Evolutionary conservation across 2,329 filamentous ascomycete genomes (phyloP), one percentile per base, ranked within the genome.

Genomic region (Davidsoniella virescens): DNA sequence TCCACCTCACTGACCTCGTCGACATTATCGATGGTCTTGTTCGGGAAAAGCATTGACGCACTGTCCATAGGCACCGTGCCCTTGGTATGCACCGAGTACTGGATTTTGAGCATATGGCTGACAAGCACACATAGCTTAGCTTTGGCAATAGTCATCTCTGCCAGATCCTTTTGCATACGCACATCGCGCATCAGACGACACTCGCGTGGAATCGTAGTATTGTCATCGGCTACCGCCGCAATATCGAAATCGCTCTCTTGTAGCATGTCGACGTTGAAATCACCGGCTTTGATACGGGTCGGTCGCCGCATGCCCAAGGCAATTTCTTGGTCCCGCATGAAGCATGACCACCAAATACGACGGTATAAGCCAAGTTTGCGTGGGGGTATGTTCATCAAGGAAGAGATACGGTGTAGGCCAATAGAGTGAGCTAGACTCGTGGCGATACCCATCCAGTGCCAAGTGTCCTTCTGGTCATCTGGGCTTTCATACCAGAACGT

Each of bases 391-490:
- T 76, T 80, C 7, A 84, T 87, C 52, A 80, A 82, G 17, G 67
- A 69, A 2, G 87, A 87, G 59, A 94, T 85, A 55, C 88, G 83
- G 64, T 96, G 87, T 16, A 95, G 72, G 5, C 90, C 88, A 56
- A 95, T 94, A 10, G 88, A 94, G 63, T 94, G 87, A 48, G 87
- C 88, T 44, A 95, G 70, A 10, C 88, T 94, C 53, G 94, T 85
- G 40, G 88, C 90, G 37, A 95, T 86, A 16, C 90, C 90, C 85
- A 95, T 94, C 90, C 88, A 95, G 62, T 95, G 88, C 85, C 90
- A 95, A 43, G 88, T 95, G 63, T 95, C 90, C 64, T 95, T 95
- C 62, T 94, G 87, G 62, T 95, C 90, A 65, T 95, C 87, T 0
- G 88, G 88, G 10, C 87, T 94, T 65, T 95, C 88, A 63, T 95